Evolutionary conservation across 202 grass and related monocot genomes (phyloP).

Genomic region (Schoenoplectus tabernaemontani): DNA sequence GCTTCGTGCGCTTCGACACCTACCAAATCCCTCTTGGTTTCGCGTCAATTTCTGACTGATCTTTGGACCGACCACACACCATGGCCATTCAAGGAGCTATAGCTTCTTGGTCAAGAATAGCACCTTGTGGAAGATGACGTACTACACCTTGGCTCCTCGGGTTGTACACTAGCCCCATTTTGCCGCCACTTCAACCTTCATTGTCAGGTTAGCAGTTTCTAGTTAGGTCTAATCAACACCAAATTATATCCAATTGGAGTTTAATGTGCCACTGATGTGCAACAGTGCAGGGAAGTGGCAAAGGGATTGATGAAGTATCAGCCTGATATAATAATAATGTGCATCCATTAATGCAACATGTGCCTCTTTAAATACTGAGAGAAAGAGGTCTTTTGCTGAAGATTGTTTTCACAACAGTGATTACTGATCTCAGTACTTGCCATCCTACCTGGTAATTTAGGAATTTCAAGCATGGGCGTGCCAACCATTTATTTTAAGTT

Average conservation of each 20-base stretch:
- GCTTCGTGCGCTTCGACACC: constrained; percentile 58
- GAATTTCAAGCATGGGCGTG: background rate
- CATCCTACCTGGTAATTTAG: constrained; percentile 85
- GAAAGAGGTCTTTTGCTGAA: constrained; percentile 82
- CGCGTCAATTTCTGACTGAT: constrained; percentile 75
- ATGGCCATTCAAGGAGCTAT: constrained; percentile 99
- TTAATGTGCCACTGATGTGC: constrained; percentile 15
- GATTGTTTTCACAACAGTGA: constrained; percentile 94
- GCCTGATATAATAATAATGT: constrained; percentile 98
- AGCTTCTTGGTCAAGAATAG: constrained; percentile 97
- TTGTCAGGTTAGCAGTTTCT: constrained; percentile 52
- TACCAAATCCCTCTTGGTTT: constrained; percentile 64
- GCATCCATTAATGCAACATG: constrained; percentile 99
- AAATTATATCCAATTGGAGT: background rate
- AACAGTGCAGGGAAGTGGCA: constrained; percentile 80
- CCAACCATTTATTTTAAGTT: background rate
- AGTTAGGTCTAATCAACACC: background rate
- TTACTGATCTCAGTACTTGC: constrained; percentile 96
- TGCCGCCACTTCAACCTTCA: constrained; percentile 91
- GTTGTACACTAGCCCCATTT: constrained; percentile 97
- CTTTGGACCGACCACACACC: constrained; percentile 95
- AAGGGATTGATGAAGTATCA: constrained; percentile 98
- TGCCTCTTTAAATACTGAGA: constrained; percentile 86
- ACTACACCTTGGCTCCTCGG: constrained; percentile 73
- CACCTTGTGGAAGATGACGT: constrained; percentile 94